phyloP scores from a whole-genome alignment of 257 asterid genomes.

The Catharanthus roseus region DNA sequence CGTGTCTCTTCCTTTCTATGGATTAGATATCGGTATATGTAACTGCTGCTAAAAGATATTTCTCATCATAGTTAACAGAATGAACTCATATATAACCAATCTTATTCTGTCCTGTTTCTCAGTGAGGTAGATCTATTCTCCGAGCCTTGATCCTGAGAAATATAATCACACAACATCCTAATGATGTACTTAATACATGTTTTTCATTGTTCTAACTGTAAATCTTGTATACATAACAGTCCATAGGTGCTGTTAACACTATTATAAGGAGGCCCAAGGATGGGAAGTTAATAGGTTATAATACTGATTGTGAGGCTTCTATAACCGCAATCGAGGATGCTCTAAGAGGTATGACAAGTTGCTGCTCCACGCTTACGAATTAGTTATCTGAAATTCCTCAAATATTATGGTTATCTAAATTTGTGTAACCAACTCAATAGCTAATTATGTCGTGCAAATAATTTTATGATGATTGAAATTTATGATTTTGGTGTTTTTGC shows the following conservation, averaged over 20 bases:
- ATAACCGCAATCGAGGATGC: slow-evolving; percentile 67
- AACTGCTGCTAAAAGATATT: neutral
- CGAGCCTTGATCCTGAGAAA: neutral
- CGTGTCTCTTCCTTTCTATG: neutral
- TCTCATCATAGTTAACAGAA: neutral
- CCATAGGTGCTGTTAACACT: slow-evolving; percentile 66
- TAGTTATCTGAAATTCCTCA: neutral
- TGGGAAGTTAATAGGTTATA: slow-evolving; percentile 63
- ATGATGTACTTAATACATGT: neutral
- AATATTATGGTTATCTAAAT: neutral
- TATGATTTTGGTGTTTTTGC: neutral
- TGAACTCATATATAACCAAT: neutral
- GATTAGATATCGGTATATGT: neutral
- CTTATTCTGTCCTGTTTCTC: neutral
- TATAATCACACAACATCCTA: neutral
- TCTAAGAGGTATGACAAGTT: slow-evolving; percentile 31
- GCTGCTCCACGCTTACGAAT: neutral
- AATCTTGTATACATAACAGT: slow-evolving; percentile 26
- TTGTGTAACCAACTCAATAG: neutral
- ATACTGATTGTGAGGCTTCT: slow-evolving; percentile 72
- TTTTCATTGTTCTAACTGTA: neutral
- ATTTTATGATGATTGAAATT: neutral
- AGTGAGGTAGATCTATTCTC: neutral
- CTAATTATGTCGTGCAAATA: neutral
- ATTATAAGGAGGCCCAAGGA: slow-evolving; percentile 44